Evolutionary conservation across 2,329 filamentous ascomycete species (phyloP).

Genomic region (Calonectria leucothoes): DNA sequence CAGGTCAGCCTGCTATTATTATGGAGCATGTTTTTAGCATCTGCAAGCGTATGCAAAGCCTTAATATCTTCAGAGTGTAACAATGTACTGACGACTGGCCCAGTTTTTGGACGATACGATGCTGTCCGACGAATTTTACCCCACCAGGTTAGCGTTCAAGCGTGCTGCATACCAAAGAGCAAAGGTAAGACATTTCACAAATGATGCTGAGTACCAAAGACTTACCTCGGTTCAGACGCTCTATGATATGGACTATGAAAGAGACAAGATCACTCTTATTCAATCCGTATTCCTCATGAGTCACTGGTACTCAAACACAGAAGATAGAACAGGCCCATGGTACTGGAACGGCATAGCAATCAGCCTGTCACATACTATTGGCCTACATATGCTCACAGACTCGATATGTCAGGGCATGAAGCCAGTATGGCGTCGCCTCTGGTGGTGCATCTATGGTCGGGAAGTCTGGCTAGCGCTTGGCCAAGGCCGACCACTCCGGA

Average conservation of each 20-base stretch:
- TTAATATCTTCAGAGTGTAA: neutral
- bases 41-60: conserved; percentile 43
- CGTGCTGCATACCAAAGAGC: conserved; percentile 21
- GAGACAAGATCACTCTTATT: conserved; percentile 53
- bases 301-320: conserved; percentile 54
- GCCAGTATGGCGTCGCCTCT: conserved; percentile 23
- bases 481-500: conserved; percentile 25
- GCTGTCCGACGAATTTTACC: conserved; percentile 5
- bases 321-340: conserved; percentile 56
- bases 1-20: conserved; percentile 34
- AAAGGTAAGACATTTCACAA: conserved; percentile 5
- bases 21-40: conserved; percentile 46
- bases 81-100: neutral
- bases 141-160: conserved; percentile 22
- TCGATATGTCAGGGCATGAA: neutral
- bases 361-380: conserved; percentile 54
- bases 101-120: conserved; percentile 24
- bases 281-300: conserved; percentile 55
- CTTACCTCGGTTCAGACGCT: conserved; percentile 29
- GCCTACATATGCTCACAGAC: conserved; percentile 49
- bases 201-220: neutral
- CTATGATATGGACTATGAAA: conserved; percentile 50
- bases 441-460: conserved; percentile 31
- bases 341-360: conserved; percentile 59
- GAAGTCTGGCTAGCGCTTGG: conserved; percentile 28